A percentile compares a stretch with the other conserved stretches of the same genome.
Evolutionary conservation across 1,284 basidiomycete genomes (phyloP).

Genomic region (Sanghuangporus sanghuang): DNA sequence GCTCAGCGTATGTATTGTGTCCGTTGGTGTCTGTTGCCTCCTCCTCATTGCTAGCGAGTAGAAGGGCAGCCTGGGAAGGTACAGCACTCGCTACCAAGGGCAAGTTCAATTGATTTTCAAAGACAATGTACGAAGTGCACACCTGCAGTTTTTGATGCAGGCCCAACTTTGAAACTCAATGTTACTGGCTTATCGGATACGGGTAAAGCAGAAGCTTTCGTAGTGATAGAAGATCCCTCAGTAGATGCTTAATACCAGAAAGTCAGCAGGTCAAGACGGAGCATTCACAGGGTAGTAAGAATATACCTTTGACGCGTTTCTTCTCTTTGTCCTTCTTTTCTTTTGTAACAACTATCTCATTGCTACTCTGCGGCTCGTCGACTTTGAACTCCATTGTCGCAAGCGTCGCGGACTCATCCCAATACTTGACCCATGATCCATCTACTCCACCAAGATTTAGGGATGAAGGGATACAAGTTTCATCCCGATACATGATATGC

Average conservation of each 20-base stretch:
- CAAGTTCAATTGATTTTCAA: background rate
- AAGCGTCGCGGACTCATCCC: slow-evolving; percentile 73
- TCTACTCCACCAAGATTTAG: slow-evolving; percentile 62
- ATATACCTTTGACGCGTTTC: slow-evolving; percentile 28
- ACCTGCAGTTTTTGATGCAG: slow-evolving; percentile 1
- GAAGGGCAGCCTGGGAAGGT: slow-evolving; percentile 31
- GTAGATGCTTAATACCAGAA: slow-evolving; percentile 14
- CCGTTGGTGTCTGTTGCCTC: slow-evolving; percentile 36
- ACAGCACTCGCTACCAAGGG: slow-evolving; percentile 17
- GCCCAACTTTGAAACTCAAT: slow-evolving; percentile 54
- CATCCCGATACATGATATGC: slow-evolving; percentile 68
- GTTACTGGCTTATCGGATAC: slow-evolving; percentile 75
- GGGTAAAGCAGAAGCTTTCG: slow-evolving; percentile 58
- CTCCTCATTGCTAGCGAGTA: slow-evolving; percentile 36
- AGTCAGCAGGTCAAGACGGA: slow-evolving; percentile 11
- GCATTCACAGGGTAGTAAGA: slow-evolving; percentile 16
- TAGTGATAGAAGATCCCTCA: slow-evolving; percentile 25
- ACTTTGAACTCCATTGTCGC: slow-evolving; percentile 77
- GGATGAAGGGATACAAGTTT: slow-evolving; percentile 63
- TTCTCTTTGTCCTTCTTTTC: slow-evolving; percentile 62
- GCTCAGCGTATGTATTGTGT: slow-evolving; percentile 20
- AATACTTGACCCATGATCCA: slow-evolving; percentile 71
- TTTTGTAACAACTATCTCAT: slow-evolving; percentile 31
- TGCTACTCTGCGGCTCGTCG: slow-evolving; percentile 47
- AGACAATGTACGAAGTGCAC: background rate